Base-by-base conservation (phyloP, 2,329 filamentous ascomycete species). In the Cytospora schulzeri region DNA sequence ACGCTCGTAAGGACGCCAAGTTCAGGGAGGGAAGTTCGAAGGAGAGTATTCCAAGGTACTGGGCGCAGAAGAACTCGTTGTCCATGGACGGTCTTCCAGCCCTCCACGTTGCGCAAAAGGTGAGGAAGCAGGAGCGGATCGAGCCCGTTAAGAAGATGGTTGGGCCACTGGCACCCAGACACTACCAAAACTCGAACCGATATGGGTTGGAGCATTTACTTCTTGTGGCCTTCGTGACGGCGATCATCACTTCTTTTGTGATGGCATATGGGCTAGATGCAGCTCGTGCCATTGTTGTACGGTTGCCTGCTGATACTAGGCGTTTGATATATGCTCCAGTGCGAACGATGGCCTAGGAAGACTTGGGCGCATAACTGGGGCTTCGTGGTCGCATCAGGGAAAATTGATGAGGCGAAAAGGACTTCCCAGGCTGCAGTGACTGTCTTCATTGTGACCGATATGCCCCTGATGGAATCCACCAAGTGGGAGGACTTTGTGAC, bases 131-230 rank as follows among this genome's bases (percentile, higher is more conserved):
- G 57, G 71, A 76, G 41, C 66, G 70, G 1, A 72, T 79, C 35
- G 67, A 69, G n/a, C 77, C 77, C 1, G 64, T 76, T 2, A 71
- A 73, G 68, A 79, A 79, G 69, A 78, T 79, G 75, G 74, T 78
- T 2, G 77, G 77, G 0, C 73, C 73, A 1, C 22, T 71, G 28
- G 74, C 75, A 1, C 72, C 71, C 15, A 62, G 58, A 11, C 62
- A 57, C 1, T 65, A 67, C 35, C 58, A 60, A 14, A 57, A 62
- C 17, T 33, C 22, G n/a, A 57, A 53, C 33, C 51, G 62, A 2
- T 67, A 53, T 29, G 41, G 55, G 1, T 41, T 60, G 19, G 65
- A 62, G n/a, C 65, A 65, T 31, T 24, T 67, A 7, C 22, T 67
- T 19, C 59, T 67, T 19, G 65, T 59, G 31, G 45, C 57, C 41